These are phyloP conservation scores for Bjerkandera adusta DNA, from an alignment of 1,284 basidiomycete genomes.

Conservation along the genomic window DNA sequence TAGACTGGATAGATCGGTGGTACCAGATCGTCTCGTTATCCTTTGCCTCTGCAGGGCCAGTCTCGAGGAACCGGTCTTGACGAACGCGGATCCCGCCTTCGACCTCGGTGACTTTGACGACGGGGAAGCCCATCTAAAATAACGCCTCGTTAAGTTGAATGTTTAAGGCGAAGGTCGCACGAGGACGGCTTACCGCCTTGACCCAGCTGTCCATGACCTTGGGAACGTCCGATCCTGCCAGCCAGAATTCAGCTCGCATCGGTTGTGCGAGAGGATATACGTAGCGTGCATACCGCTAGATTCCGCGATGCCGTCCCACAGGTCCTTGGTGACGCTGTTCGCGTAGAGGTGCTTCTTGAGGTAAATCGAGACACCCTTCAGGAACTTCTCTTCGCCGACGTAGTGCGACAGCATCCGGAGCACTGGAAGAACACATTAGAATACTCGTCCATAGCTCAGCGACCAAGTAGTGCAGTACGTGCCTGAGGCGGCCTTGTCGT, in stretches of 20 bases:
- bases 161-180: neutral
- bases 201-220: conserved; percentile 94
- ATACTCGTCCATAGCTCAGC: neutral
- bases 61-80: conserved; percentile 93
- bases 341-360: conserved; percentile 85
- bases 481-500: conserved; percentile 86
- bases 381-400: conserved; percentile 87
- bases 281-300: conserved; percentile 53
- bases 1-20: too few species aligned
- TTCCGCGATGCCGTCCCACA: conserved; percentile 87
- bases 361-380: conserved; percentile 89
- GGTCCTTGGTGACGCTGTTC: conserved; percentile 84
- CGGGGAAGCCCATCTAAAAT: conserved; percentile 79
- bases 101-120: conserved; percentile 84
- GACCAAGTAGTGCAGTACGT: conserved; percentile 13
- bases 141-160: neutral
- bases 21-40: conserved; percentile 88
- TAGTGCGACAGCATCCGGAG: conserved; percentile 91
- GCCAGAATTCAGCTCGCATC: neutral
- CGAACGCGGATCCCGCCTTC: conserved; percentile 69
- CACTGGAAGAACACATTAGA: conserved; percentile 42
- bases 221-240: conserved; percentile 67
- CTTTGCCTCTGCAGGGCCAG: conserved; percentile 73
- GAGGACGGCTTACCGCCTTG: conserved; percentile 55
- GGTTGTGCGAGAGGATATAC: neutral